Conservation (phyloP, 352 stramenopile species). For the Globisporangium perplexum region DNA sequence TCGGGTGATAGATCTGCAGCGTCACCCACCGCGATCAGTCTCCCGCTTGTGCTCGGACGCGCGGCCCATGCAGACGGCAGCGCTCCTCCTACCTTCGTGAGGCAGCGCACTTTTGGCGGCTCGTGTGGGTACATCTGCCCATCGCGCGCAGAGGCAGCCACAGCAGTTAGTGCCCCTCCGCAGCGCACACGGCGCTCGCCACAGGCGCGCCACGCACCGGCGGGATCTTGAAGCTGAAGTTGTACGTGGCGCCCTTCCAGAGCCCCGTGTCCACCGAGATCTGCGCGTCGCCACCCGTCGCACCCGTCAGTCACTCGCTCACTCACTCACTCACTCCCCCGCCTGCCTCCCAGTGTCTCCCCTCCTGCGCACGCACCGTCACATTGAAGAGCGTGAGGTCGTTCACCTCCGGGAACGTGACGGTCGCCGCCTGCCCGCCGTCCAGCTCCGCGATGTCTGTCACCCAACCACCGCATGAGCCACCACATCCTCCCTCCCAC, state of each 20-base stretch:
- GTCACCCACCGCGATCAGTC: neutral
- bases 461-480: neutral
- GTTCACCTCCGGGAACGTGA: conserved; percentile 96
- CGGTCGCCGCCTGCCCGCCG: conserved; percentile 93
- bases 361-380: conserved; percentile 33
- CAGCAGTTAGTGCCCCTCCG: neutral
- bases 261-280: conserved; percentile 94
- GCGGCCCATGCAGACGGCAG: neutral
- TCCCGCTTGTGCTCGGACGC: neutral
- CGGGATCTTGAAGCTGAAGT: conserved; percentile 97
- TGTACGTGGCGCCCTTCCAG: conserved; percentile 96
- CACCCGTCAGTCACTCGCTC: too few species aligned
- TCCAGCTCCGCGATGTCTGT: conserved; percentile 97
- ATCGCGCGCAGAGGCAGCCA: conserved; percentile 1
- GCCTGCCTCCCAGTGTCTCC: too few species aligned
- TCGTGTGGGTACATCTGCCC: conserved; percentile 93
- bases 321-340: too few species aligned
- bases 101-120: conserved; percentile 96
- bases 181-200: neutral
- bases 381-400: conserved; percentile 93
- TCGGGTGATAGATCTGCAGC: conserved; percentile 95
- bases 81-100: conserved; percentile 78
- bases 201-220: conserved; percentile 47
- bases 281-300: conserved; percentile 35
- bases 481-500: neutral